A percentile compares a stretch with the other conserved stretches of the same genome.
Evolutionary conservation across 768 basidiomycete species (phyloP).

Genomic region (Mycena vulgaris): DNA sequence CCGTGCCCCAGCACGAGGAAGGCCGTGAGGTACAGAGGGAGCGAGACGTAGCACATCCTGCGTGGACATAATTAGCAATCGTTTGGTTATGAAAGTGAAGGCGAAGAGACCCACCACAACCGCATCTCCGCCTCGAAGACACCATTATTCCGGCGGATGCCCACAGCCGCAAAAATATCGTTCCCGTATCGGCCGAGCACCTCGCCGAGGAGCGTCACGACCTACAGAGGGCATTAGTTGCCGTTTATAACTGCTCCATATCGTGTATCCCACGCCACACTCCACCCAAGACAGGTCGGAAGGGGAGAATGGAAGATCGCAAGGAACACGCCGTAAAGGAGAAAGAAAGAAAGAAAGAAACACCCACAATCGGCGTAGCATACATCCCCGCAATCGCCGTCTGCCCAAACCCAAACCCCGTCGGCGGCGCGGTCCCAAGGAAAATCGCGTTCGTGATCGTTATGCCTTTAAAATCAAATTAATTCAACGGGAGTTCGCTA

Average conservation of each 20-base stretch:
- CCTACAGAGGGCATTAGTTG: no score
- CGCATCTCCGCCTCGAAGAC: slow-evolving; percentile 69
- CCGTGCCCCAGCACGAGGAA: slow-evolving; percentile 59
- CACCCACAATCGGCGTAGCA: slow-evolving; percentile 60
- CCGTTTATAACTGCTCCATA: no score
- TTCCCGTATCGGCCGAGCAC: slow-evolving; percentile 66
- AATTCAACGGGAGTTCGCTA: no score
- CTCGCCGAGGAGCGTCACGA: slow-evolving; percentile 68
- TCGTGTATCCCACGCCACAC: no score
- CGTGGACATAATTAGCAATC: no score
- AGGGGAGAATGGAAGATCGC: no score
- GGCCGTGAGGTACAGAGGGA: slow-evolving; percentile 58
- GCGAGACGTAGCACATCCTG: slow-evolving; percentile 57
- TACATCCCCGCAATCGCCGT: slow-evolving; percentile 59
- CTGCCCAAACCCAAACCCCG: slow-evolving; percentile 63
- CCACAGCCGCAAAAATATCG: slow-evolving; percentile 62
- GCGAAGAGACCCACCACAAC: slow-evolving; percentile 59
- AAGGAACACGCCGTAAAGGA: background rate
- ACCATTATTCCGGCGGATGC: slow-evolving; percentile 63
- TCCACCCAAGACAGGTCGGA: no score
- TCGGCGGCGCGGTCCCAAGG: slow-evolving; percentile 60
- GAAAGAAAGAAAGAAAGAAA: background rate
- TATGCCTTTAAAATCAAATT: background rate
- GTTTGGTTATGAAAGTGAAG: no score
- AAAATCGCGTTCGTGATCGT: slow-evolving; percentile 68